Conservation (phyloP, 495 filamentous ascomycete genomes). For the Lasiosphaeria ovina region DNA sequence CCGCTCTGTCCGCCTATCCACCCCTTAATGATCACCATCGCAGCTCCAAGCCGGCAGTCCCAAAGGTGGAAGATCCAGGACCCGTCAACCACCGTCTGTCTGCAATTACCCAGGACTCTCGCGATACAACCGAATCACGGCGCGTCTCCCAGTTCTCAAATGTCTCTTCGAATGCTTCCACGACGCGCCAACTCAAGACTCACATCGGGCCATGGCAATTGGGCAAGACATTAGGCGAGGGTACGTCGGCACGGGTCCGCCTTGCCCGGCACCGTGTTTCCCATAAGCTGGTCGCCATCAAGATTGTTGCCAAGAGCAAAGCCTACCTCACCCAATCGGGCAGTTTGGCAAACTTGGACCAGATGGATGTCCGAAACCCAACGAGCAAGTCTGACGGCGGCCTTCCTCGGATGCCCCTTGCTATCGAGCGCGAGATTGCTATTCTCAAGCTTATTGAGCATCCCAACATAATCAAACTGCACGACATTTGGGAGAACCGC, state of each 20-base stretch:
- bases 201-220: conserved; percentile 87
- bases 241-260: conserved; percentile 80
- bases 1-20: conserved; percentile 9
- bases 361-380: conserved; percentile 40
- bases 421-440: conserved; percentile 87
- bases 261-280: conserved; percentile 73
- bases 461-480: conserved; percentile 84
- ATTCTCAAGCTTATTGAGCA: conserved; percentile 97
- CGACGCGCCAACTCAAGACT: conserved; percentile 59
- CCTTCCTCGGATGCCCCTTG: conserved; percentile 71
- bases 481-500: conserved; percentile 95
- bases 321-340: conserved; percentile 69
- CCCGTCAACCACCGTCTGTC: conserved; percentile 10
- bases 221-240: conserved; percentile 80
- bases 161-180: conserved; percentile 55
- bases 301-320: conserved; percentile 81
- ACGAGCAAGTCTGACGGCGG: conserved; percentile 46
- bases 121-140: conserved; percentile 47
- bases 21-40: conserved; percentile 7
- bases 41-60: conserved; percentile 1
- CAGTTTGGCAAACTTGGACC: conserved; percentile 72
- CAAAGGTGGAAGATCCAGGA: conserved; percentile 5
- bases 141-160: conserved; percentile 73
- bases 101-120: conserved; percentile 41
- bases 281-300: conserved; percentile 78